Evolutionary conservation across 1,284 basidiomycete genomes (phyloP), one percentile per base, ranked within the genome.

Genomic region (Kwoniella shivajii): DNA sequence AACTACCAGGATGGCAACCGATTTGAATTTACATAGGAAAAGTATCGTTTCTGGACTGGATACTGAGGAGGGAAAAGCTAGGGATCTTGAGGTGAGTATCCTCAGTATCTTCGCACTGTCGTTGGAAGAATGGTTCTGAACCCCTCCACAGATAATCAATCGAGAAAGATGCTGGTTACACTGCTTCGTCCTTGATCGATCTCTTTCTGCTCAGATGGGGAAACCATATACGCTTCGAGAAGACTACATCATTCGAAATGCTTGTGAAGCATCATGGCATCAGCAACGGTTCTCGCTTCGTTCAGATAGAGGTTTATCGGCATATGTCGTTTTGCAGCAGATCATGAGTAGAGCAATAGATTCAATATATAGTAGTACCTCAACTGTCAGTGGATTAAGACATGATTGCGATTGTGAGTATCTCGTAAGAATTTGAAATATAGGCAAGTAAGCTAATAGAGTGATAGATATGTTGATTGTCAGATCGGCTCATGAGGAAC

Each of bases 21-120:
- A 99, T 77, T 81, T 99, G 47, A 98, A 98, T 74, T 78, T 99
- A 49, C 93, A 97, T 74, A 86, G 95, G 57, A 94, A 96, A 74
- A 89, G 88, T 3, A 80, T 86, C 4, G 80, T 85, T 29, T 80
- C 81, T 2, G 85, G 84, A 54, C 80, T 84, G n/a, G 86, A 89
- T 61, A 86, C 88, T 0, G 80, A 86, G 16, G 90, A 92, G 70
- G 88, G 74, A 2, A 64, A 68, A 22, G 69, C 74, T 27, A 55
- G 77, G 9, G 77, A 79, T 61, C 59, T 76, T 0, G 76, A 79
- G 59, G 72, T 74, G 51, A 61, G 69, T 46, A 27, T 27, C 5
- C 26, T 37, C 4, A 44, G 18, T 7, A 20, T 30, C 30, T 26
- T 29, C n/a, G n/a, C 24, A 36, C 47, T 29, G 30, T 34, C 5